These are phyloP conservation scores for Acrocalymma vagum DNA, from an alignment of 2,329 filamentous ascomycete genomes.

Conservation along the genomic window DNA sequence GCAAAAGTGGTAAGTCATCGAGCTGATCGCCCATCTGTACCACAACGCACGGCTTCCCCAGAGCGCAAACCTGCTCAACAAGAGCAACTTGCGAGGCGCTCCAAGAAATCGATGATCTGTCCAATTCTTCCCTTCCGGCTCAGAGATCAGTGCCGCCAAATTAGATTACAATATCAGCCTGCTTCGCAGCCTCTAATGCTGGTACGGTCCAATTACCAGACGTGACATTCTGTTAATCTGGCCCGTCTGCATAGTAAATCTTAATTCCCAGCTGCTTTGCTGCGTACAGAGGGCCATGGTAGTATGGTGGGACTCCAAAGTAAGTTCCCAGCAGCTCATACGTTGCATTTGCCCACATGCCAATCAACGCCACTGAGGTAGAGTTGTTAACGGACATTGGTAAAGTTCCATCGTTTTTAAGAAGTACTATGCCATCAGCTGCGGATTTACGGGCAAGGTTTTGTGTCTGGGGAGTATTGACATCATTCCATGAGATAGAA, in stretches of 20 bases:
- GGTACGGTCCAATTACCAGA: conserved; percentile 4
- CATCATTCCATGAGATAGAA: conserved; percentile 39
- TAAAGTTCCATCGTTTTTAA: conserved; percentile 61
- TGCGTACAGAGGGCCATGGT: conserved; percentile 63
- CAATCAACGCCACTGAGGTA: conserved; percentile 64
- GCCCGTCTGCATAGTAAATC: conserved; percentile 35
- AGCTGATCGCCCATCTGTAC: conserved; percentile 64
- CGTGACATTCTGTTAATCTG: neutral
- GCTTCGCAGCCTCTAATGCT: conserved; percentile 39
- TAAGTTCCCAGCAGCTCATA: conserved; percentile 69
- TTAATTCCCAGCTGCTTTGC: conserved; percentile 55
- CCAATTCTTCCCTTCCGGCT: conserved; percentile 62
- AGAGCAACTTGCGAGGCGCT: conserved; percentile 61
- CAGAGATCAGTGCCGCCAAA: conserved; percentile 64
- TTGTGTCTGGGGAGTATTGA: conserved; percentile 63
- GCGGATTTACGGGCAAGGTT: conserved; percentile 64
- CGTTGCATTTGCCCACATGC: conserved; percentile 64
- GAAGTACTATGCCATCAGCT: conserved; percentile 57
- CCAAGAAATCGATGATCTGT: conserved; percentile 63
- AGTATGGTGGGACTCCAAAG: conserved; percentile 63
- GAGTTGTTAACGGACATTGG: conserved; percentile 52
- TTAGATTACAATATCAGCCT: conserved; percentile 63
- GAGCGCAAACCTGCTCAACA: conserved; percentile 56
- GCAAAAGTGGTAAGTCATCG: conserved; percentile 61
- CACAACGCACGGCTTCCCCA: conserved; percentile 61